Evolutionary conservation across 176 grass and related monocot species (phyloP).

Genomic region (Eragrostis curvula): DNA sequence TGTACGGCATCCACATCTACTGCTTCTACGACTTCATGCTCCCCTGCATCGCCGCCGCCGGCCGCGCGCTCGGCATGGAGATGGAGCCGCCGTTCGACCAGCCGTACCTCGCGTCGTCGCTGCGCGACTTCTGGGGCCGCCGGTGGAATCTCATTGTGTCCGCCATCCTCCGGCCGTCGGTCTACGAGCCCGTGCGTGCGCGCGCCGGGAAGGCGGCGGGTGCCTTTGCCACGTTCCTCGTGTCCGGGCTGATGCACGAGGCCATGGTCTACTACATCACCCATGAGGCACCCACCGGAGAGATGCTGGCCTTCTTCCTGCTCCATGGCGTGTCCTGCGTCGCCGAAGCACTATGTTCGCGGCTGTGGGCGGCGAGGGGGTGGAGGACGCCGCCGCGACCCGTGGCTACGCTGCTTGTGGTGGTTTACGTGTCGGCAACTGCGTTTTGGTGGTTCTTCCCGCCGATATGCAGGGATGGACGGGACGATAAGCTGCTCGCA

Average conservation of each 20-base stretch:
- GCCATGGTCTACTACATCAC: conserved; percentile 46
- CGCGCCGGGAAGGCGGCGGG: conserved; percentile 10
- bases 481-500: conserved; percentile 31
- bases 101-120: too few relatives aligned
- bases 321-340: conserved; percentile 52
- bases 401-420: conserved; percentile 11
- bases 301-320: conserved; percentile 48
- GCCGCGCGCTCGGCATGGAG: too few relatives aligned
- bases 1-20: too few relatives aligned
- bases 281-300: conserved; percentile 22
- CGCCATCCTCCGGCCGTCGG: conserved; percentile 42
- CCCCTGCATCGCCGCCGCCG: too few relatives aligned
- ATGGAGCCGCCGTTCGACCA: too few relatives aligned
- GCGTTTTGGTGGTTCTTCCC: conserved; percentile 24
- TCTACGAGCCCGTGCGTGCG: conserved; percentile 32
- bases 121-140: too few relatives aligned
- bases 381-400: conserved; percentile 18
- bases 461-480: conserved; percentile 27
- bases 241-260: conserved; percentile 76
- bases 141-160: too few relatives aligned
- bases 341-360: conserved; percentile 13
- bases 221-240: neutral
- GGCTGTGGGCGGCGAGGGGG: neutral
- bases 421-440: conserved; percentile 24
- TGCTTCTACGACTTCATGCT: too few relatives aligned